These are phyloP conservation scores for Lachancea thermotolerans DNA, from an alignment of 805 yeast species.

Conservation along the genomic window DNA sequence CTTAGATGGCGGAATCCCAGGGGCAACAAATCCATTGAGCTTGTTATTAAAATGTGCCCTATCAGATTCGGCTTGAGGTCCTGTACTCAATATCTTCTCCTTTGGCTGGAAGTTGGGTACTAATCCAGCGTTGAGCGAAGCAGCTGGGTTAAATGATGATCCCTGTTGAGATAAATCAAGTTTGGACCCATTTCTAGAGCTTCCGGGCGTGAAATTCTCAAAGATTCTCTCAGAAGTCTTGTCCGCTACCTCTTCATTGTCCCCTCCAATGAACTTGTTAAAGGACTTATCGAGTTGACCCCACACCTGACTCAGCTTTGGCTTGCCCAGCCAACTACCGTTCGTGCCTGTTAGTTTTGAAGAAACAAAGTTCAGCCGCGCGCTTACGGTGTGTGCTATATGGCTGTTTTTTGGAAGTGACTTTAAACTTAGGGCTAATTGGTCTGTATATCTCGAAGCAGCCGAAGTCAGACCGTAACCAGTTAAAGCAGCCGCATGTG, in stretches of 20 bases:
- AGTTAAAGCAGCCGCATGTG: slow-evolving; percentile 61
- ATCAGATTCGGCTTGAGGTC: neutral
- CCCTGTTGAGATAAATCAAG: slow-evolving; percentile 29
- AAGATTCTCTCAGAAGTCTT: slow-evolving; percentile 47
- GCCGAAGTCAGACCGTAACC: slow-evolving; percentile 56
- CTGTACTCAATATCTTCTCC: neutral
- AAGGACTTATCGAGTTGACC: slow-evolving; percentile 78
- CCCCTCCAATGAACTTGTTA: slow-evolving; percentile 80
- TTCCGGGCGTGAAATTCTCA: slow-evolving; percentile 62
- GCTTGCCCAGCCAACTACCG: slow-evolving; percentile 75
- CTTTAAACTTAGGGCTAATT: slow-evolving; percentile 36
- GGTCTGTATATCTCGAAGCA: slow-evolving; percentile 60
- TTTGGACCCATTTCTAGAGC: slow-evolving; percentile 50
- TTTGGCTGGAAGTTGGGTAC: neutral
- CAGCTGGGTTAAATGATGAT: slow-evolving; percentile 1
- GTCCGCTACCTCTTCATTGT: slow-evolving; percentile 36
- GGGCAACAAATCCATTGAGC: neutral
- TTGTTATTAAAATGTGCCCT: neutral
- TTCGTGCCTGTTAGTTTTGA: slow-evolving; percentile 44
- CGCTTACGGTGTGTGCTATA: slow-evolving; percentile 30
- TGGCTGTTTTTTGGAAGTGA: slow-evolving; percentile 33
- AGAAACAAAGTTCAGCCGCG: slow-evolving; percentile 35
- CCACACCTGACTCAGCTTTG: slow-evolving; percentile 78
- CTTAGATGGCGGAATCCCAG: neutral
- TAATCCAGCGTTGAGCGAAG: slow-evolving; percentile 4